A percentile compares a stretch with the other conserved stretches of the same genome.
Evolutionary conservation across 1,139 yeast species (phyloP).

Genomic region (Sugiyamaella grinbergsii): DNA sequence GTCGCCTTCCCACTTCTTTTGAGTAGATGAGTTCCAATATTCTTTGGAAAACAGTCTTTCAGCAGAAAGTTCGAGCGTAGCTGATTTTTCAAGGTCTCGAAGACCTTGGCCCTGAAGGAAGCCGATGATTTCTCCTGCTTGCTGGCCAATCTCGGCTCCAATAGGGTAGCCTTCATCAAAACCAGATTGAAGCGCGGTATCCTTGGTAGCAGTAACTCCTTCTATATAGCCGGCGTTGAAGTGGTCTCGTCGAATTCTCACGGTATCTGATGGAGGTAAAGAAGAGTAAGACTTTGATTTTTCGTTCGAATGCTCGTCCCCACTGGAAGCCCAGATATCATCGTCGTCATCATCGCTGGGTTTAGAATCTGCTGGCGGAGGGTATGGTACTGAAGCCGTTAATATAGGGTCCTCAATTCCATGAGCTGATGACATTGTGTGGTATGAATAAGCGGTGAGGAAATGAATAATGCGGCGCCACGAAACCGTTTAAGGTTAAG

Average conservation of each 20-base stretch:
- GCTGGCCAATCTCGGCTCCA: conserved; percentile 70
- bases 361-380: background rate
- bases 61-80: conserved; percentile 55
- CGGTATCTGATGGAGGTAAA: conserved; percentile 23
- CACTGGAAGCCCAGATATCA: conserved; percentile 16
- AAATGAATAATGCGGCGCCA: no score
- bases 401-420: conserved; percentile 11
- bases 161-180: conserved; percentile 77
- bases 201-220: conserved; percentile 74
- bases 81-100: conserved; percentile 41
- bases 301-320: background rate
- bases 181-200: conserved; percentile 69
- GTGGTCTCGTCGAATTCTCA: conserved; percentile 59
- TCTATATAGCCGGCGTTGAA: conserved; percentile 81
- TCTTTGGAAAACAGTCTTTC: conserved; percentile 51
- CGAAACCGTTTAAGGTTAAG: no score
- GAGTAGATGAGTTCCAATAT: conserved; percentile 56
- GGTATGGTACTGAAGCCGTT: background rate
- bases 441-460: background rate
- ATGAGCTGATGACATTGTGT: conserved; percentile 6
- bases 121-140: conserved; percentile 71
- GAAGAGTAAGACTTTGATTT: background rate
- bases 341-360: conserved; percentile 10
- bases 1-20: conserved; percentile 34
- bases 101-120: conserved; percentile 40